These are phyloP conservation scores for Juncus effusus DNA, from an alignment of 176 grass and related monocot genomes.

Conservation along the genomic window DNA sequence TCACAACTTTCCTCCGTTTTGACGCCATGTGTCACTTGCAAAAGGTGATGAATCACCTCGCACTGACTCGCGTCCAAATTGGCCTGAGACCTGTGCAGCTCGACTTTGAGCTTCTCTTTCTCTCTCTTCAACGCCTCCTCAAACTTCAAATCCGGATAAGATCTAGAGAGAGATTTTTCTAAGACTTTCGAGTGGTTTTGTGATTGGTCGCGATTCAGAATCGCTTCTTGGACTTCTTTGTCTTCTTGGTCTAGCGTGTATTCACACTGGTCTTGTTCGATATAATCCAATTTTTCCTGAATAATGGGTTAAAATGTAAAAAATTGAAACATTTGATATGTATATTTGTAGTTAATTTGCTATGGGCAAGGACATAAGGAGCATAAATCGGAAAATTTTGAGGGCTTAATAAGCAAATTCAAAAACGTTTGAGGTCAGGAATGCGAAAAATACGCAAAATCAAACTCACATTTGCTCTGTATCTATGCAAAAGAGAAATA, in stretches of 20 bases:
- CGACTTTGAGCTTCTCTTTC: constrained; percentile 88
- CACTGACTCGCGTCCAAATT: constrained; percentile 69
- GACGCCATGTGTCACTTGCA: constrained; percentile 75
- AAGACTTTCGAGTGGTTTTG: constrained; percentile 61
- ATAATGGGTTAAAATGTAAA: constrained; percentile 4
- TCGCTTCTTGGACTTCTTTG: constrained; percentile 75
- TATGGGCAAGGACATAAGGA: no score
- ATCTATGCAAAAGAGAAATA: constrained; percentile 40
- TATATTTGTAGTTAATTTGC: no score
- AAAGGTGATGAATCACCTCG: constrained; percentile 86
- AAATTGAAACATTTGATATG: neutral
- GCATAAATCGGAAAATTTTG: neutral
- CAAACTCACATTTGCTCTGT: neutral
- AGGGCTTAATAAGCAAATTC: constrained; percentile 1
- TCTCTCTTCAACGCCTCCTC: constrained; percentile 80
- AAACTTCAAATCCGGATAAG: constrained; percentile 86
- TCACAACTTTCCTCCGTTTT: constrained; percentile 17
- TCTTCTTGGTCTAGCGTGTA: constrained; percentile 96
- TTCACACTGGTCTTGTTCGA: constrained; percentile 86
- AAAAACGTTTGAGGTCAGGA: neutral
- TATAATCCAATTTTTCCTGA: constrained; percentile 75
- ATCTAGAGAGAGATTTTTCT: constrained; percentile 80
- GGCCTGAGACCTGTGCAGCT: constrained; percentile 83
- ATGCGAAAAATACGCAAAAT: neutral
- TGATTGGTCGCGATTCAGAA: constrained; percentile 61